Conservation (phyloP, 306 rosid genomes). For the Corylus avellana region DNA sequence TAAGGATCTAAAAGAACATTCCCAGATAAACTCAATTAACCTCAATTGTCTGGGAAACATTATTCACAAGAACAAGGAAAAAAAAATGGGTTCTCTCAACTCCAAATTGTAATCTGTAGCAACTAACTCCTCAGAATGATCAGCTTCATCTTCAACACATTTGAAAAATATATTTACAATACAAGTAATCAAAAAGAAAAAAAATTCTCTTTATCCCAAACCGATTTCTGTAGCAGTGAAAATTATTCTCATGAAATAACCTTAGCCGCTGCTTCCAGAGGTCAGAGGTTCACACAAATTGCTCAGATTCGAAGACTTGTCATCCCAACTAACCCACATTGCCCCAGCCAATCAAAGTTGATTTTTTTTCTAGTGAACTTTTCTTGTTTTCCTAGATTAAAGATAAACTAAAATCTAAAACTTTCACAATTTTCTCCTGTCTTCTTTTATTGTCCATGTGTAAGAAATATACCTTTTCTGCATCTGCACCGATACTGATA, state of each 20-base stretch:
- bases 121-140: not conserved
- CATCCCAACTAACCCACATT: not conserved
- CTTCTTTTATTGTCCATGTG: not conserved
- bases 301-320: not conserved
- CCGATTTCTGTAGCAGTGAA: not conserved
- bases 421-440: no score
- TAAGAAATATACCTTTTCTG: slow-evolving; percentile 51
- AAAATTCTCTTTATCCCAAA: not conserved
- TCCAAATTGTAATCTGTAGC: not conserved
- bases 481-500: slow-evolving; percentile 62
- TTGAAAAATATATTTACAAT: not conserved
- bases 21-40: not conserved
- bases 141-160: not conserved
- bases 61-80: not conserved
- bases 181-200: not conserved
- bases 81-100: not conserved
- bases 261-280: no score
- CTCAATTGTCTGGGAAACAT: not conserved
- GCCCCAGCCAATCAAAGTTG: not conserved
- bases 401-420: not conserved
- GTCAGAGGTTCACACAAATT: not conserved
- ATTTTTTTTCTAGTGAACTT: not conserved
- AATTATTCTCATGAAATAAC: not conserved
- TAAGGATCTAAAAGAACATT: not conserved
- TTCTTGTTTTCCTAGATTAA: not conserved